Base-by-base conservation (phyloP, 139 green algal species). In the Picochlorum sp. region DNA sequence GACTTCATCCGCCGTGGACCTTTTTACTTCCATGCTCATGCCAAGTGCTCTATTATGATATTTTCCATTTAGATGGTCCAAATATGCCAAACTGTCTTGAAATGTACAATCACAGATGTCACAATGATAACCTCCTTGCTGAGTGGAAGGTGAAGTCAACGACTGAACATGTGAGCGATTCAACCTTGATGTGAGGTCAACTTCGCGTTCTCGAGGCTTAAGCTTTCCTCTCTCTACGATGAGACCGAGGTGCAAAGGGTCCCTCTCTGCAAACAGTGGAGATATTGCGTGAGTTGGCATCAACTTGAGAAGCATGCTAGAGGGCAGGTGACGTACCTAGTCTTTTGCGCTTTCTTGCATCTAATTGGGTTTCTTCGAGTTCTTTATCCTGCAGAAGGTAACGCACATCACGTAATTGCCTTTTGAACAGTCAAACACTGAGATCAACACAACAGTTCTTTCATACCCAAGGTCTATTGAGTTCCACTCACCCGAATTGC, bases 11-110 rank as follows among this genome's bases (percentile, higher is more conserved):
- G 91, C 81, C 1, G 78, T 94, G 14, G 80, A 88, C 31, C 81
- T 77, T 67, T 98, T 91, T 34, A 96, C 91, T 1, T 77, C 62
- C 91, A 98, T 98, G 58, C 71, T 91, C 89, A 97, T 97, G 37
- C 92, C 92, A 63, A 98, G 71, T 37, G 90, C 91, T 3, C 88
- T 71, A 73, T 97, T 95, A 68, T 98, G 89, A 57, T 79, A 95
- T 70, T 98, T 98, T 63, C 92, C 93, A 66, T 98, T 98, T 74
- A 98, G 96, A 79, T 98, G 93, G 75, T 98, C 93, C 49, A 98
- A 71, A 69, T 97, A 98, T 4, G 81, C 87, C 61, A 84, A 67
- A 0, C 85, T 95, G 75, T 98, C 93, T 6, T 86, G 79, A 60
- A 98, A 69, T 18, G 95, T 78, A 74, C 91, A 98, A 62, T 98